Evolutionary conservation across 805 yeast genomes (phyloP), one percentile per base, ranked within the genome.

Genomic region (Tetrapisispora pingtungensis): DNA sequence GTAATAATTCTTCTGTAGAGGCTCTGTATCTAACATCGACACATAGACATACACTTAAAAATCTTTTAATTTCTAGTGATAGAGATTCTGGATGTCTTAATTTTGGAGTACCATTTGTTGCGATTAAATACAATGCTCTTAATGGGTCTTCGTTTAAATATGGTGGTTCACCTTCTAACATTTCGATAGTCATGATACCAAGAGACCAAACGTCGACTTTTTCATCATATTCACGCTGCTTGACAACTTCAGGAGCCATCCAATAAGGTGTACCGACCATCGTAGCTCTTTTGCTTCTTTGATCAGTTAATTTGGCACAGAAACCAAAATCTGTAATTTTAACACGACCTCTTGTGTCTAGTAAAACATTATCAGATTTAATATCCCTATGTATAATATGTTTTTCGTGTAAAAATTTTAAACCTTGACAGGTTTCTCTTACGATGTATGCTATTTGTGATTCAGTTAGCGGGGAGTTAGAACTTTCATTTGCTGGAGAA

Each of bases 201-300:
- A 94, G 68, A 10, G 97, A 87, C 99, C 99, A 93, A 42, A 94
- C 85, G 64, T 93, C 99, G 30, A 93, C 96, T 61, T 94, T 89
- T 45, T 94, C 95, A 46, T 94, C 98, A 58, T 93, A 93, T 57
- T 89, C 97, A 62, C 88, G 87, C 51, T 94, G 82, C 45, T 88
- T 81, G 22, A 93, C 97, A 42, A 93, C 97, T 65, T 93, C 99
- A 1, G 99, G 99, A 0, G 99, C 99, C 99, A 93, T 93, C 99
- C 99, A 93, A 62, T 93, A 93, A 13, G 99, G 98, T 0, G 99
- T 93, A 31, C 99, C 99, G 17, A 93, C 99, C 95, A 93, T 85
- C 2, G 99, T 93, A 7, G 96, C 94, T 58, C 99, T 79, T 62
- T 90, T 89, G 43, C 84, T 77, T 61, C 85, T 82, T 52, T 80